These are phyloP conservation scores for Tothia fuscella DNA, from an alignment of 2,329 filamentous ascomycete species.

Conservation along the genomic window DNA sequence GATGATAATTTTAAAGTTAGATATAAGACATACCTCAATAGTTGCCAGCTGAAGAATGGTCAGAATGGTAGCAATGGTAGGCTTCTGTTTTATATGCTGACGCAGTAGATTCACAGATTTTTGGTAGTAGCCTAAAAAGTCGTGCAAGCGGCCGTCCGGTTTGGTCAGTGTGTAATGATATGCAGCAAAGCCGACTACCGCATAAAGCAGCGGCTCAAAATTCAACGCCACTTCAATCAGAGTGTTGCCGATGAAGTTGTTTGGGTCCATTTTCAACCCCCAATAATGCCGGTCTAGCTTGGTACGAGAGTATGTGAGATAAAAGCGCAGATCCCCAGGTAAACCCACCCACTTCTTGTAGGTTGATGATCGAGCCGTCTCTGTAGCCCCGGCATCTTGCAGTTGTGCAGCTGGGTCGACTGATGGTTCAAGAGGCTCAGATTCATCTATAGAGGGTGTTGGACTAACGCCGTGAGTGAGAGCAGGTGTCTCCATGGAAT, in stretches of 20 bases:
- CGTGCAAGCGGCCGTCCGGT: conserved; percentile 59
- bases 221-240: conserved; percentile 61
- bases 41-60: conserved; percentile 87
- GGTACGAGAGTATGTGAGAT: conserved; percentile 65
- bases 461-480: conserved; percentile 33
- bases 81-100: conserved; percentile 56
- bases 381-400: conserved; percentile 5
- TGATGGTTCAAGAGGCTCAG: conserved; percentile 16
- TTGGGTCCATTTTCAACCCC: conserved; percentile 57
- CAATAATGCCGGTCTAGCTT: conserved; percentile 77
- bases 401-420: conserved; percentile 21
- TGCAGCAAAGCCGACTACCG: conserved; percentile 75
- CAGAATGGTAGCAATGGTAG: conserved; percentile 62
- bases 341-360: conserved; percentile 30
- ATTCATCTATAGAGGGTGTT: conserved; percentile 41
- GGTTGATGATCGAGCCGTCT: too few species aligned
- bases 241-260: conserved; percentile 60
- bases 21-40: conserved; percentile 58
- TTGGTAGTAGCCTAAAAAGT: conserved; percentile 85
- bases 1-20: background rate
- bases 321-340: conserved; percentile 60
- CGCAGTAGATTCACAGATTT: conserved; percentile 70
- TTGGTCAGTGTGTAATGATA: conserved; percentile 69
- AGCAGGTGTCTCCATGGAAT: conserved; percentile 19
- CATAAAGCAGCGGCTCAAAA: conserved; percentile 74